phyloP scores from a whole-genome alignment of 768 basidiomycete genomes.

The Ephemerocybe angulata region DNA sequence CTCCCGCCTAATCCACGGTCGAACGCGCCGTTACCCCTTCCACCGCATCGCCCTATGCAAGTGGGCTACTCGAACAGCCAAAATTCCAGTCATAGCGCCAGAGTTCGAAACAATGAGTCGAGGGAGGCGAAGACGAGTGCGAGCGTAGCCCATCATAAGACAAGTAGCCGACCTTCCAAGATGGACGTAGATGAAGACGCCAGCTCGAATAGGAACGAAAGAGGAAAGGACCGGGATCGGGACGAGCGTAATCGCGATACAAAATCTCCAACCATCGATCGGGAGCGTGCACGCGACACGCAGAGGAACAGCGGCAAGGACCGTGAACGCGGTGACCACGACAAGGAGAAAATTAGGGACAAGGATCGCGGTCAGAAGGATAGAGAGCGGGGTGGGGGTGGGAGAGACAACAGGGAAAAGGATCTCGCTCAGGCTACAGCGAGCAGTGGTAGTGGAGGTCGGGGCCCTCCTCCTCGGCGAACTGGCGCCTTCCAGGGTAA shows the following conservation, averaged over 20 bases:
- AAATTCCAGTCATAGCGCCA: constrained; percentile 4
- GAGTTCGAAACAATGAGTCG: not conserved
- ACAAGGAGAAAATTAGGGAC: constrained; percentile 21
- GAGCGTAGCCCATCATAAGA: constrained; percentile 8
- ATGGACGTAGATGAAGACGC: constrained; percentile 61
- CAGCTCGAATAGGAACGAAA: constrained; percentile 23
- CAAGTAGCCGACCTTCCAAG: constrained; percentile 23
- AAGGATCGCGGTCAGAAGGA: constrained; percentile 33
- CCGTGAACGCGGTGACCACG: not conserved
- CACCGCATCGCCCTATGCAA: constrained; percentile 14
- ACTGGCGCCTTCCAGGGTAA: constrained; percentile 20
- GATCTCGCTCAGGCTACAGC: constrained; percentile 24
- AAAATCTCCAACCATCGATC: constrained; percentile 8
- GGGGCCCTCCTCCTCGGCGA: constrained; percentile 5
- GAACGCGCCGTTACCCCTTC: constrained; percentile 10
- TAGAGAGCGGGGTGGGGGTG: constrained; percentile 22
- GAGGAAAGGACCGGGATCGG: constrained; percentile 6
- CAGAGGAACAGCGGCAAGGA: constrained; percentile 11
- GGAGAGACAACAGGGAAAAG: constrained; percentile 20
- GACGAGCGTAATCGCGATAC: not conserved
- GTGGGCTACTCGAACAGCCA: constrained; percentile 7
- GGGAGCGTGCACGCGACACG: constrained; percentile 28
- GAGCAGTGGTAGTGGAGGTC: constrained; percentile 1
- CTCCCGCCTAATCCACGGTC: constrained; percentile 25
- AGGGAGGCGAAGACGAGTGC: constrained; percentile 5